phyloP scores from a whole-genome alignment of 805 yeast species.

The Yarrowia porcina region DNA sequence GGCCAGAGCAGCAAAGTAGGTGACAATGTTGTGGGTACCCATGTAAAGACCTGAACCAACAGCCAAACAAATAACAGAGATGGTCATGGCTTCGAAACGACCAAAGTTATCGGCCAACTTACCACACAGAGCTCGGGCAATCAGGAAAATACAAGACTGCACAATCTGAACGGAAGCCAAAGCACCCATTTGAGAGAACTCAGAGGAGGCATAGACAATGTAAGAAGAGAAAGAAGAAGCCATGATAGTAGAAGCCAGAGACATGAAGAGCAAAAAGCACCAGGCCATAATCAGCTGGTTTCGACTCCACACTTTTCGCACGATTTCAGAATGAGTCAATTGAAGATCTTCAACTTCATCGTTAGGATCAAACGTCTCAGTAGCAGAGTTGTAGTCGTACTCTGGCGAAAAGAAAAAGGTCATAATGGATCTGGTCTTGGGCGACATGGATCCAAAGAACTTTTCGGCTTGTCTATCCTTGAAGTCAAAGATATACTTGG shows the following conservation, averaged over 20 bases:
- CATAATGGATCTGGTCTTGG: background rate
- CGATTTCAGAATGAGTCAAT: conserved; percentile 6
- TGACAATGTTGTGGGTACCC: conserved; percentile 34
- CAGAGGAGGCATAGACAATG: conserved; percentile 14
- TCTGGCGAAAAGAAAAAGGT: background rate
- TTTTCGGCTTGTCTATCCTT: conserved; percentile 3
- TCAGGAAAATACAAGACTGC: background rate
- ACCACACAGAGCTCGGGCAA: conserved; percentile 4
- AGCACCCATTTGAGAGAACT: conserved; percentile 10
- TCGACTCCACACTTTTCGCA: background rate
- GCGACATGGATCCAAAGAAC: background rate
- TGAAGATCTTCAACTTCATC: background rate
- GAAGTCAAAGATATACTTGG: conserved; percentile 3
- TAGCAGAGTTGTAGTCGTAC: background rate
- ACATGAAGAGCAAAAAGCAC: conserved; percentile 4
- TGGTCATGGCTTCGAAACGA: conserved; percentile 9
- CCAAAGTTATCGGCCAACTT: conserved; percentile 17
- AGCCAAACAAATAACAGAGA: background rate
- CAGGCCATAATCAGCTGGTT: conserved; percentile 2
- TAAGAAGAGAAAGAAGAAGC: conserved; percentile 1
- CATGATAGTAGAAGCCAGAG: background rate
- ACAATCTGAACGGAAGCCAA: conserved; percentile 6
- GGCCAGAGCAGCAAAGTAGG: conserved; percentile 42
- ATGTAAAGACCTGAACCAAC: conserved; percentile 9
- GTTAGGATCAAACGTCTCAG: background rate